Evolutionary conservation across 495 filamentous ascomycete genomes (phyloP), one percentile per base, ranked within the genome.

Genomic region (Penicillium cosmopolitanum): DNA sequence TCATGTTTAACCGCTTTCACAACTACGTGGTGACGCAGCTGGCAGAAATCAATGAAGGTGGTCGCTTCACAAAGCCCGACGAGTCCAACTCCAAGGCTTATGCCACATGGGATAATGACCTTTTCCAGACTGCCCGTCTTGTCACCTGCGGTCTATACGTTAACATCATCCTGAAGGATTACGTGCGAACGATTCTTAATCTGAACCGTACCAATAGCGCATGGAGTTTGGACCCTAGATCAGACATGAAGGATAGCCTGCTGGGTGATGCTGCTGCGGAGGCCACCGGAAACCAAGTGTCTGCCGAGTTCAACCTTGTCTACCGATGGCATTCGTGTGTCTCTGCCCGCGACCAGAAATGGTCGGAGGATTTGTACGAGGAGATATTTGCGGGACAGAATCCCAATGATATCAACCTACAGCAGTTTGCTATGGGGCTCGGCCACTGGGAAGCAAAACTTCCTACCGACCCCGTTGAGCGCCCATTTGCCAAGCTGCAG

Each of bases 301-400:
- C 88, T 0, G 88, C 87, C 28, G 90, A 93, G 71, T 93, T 93
- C 73, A 91, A 84, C 62, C 84, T 85, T 40, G 77, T 90, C 59
- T 92, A 92, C 66, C 79, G 89, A 25, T 95, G 90, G 89, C 91
- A 95, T 71, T 87, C 88, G 11, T 89, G 87, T 64, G 84, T 91
- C 55, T 91, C 87, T 2, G 76, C 81, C 46, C 84, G 84, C 50
- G 91, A 95, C 61, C 87, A 91, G 54, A 77, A 84, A 55, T 94
- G 90, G 90, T 85, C 90, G 5, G 78, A 89, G 58, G 79, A 85
- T 12, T 78, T 88, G 55, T 91, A 87, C 65, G 63, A 73, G 21
- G 73, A 81, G 15, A 58, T 93, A n/a, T 90, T 93, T 63, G 75
- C 77, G 9, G 80, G 78, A 4, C 64, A 72, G 35, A 76, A 87